Evolutionary conservation across 139 green algal genomes (phyloP), one percentile per base, ranked within the genome.

Genomic region (Volvox reticuliferus): DNA sequence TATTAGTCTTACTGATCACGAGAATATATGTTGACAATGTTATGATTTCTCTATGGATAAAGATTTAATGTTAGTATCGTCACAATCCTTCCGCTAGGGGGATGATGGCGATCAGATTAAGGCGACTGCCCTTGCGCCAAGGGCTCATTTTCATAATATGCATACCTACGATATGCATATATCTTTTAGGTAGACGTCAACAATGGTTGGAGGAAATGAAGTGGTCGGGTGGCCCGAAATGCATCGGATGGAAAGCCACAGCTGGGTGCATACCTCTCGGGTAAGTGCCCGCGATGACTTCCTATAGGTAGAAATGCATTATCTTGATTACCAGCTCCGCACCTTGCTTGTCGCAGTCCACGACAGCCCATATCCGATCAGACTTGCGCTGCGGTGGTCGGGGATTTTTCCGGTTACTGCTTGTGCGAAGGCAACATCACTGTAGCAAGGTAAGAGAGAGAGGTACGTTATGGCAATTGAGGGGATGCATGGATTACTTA

Each of bases 371-470:
- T 0, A 0, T 12, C 6, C 1, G 65, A 78, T 32, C 32, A 63
- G 33, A 63, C 82, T 12, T 88, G 82, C 63, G 35, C 9, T 22
- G 2, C 32, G 16, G 82, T 65, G 44, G 21, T 88, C 22, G 19
- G 33, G 0, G 82, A 65, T 1, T 12, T 5, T 0, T 62, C 84
- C 1, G 84, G 84, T 20, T 89, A 89, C 68, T 89, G 84, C 26
- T 24, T 89, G 35, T 89, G 84, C 26, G 84, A 81, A 61, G 84
- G 35, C 36, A 61, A 61, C 16, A 76, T 81, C 12, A 89, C 84
- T 18, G 69, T 81, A 32, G 84, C 84, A 0, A 75, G 84, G 84
- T 89, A 36, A 17, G 83, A 14, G 0, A 20, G n/a, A n/a, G n/a
- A n/a, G n/a, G n/a, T n/a, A n/a, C n/a, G n/a, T n/a, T 24, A 32